Percentiles rank a stretch among this genome's conserved stretches.
These are phyloP conservation scores for Collariella sp. DNA, from an alignment of 495 filamentous ascomycete species.

Conservation along the genomic window DNA sequence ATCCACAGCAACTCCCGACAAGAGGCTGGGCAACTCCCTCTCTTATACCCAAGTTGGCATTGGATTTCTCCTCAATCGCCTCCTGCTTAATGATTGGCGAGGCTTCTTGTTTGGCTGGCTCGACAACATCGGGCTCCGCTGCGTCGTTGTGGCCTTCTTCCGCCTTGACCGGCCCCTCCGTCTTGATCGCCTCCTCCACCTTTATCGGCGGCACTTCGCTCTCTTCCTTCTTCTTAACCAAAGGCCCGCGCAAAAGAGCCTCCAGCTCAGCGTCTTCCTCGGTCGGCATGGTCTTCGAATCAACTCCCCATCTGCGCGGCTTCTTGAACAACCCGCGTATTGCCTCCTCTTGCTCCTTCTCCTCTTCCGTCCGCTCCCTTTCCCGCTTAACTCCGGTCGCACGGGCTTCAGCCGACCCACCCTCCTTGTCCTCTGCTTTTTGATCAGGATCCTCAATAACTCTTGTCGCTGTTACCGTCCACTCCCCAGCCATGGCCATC, in stretches of 20 bases:
- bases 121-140: conserved; percentile 9
- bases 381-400: conserved; percentile 64
- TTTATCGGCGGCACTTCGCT: conserved; percentile 28
- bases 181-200: conserved; percentile 35
- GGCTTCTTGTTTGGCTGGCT: conserved; percentile 23
- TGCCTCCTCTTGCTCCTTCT: conserved; percentile 53
- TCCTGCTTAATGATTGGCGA: conserved; percentile 12
- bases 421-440: conserved; percentile 24
- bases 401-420: conserved; percentile 27
- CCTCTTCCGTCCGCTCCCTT: conserved; percentile 51
- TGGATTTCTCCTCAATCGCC: conserved; percentile 16
- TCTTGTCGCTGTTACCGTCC: conserved; percentile 62
- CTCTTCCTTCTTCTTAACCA: conserved; percentile 27
- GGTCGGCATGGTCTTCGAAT: conserved; percentile 55
- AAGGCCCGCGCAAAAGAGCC: conserved; percentile 51
- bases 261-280: conserved; percentile 63
- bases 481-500: conserved; percentile 86
- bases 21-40: neutral
- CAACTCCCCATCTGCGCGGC: conserved; percentile 65
- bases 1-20: neutral
- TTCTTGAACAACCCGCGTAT: conserved; percentile 49
- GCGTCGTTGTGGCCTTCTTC: conserved; percentile 21
- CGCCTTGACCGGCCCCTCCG: too few species aligned
- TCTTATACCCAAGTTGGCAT: neutral
- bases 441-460: conserved; percentile 25